Conservation (phyloP, 352 stramenopile species). For the Lagenidium sp. region DNA sequence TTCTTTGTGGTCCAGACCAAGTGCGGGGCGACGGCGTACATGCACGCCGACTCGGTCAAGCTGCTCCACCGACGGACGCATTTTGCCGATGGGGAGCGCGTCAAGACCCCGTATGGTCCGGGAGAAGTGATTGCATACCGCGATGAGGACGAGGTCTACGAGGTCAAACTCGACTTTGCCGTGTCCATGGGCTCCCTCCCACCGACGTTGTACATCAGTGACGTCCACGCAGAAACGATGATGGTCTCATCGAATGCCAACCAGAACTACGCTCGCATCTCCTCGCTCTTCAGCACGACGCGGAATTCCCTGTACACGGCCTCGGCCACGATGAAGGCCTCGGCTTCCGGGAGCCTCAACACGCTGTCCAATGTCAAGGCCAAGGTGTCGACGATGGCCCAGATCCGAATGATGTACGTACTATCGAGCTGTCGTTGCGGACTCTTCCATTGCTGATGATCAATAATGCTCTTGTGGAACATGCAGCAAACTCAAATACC, state of each 20-base stretch:
- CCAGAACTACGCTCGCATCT: constrained; percentile 41
- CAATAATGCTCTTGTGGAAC: not conserved
- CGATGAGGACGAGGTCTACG: constrained; percentile 21
- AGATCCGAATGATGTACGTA: constrained; percentile 63
- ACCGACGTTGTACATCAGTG: constrained; percentile 16
- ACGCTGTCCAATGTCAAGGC: constrained; percentile 58
- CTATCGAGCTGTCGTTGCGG: not conserved
- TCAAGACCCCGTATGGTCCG: constrained; percentile 21
- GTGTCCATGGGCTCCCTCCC: constrained; percentile 2
- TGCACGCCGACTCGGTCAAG: constrained; percentile 19
- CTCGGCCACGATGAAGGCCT: constrained; percentile 53
- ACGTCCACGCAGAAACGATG: constrained; percentile 16
- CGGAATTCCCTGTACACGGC: constrained; percentile 61
- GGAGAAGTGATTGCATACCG: constrained; percentile 17
- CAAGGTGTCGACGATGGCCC: constrained; percentile 58
- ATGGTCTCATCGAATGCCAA: constrained; percentile 17
- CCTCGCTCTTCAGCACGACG: constrained; percentile 65
- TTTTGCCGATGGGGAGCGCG: constrained; percentile 12
- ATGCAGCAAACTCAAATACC: constrained; percentile 49
- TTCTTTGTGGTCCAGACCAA: constrained; percentile 22
- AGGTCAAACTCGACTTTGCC: constrained; percentile 15
- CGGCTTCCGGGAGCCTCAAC: constrained; percentile 35
- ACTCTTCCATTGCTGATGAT: not conserved
- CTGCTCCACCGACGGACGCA: constrained; percentile 17
- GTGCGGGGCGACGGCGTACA: constrained; percentile 14